Percentiles rank a stretch among this genome's conserved stretches.
These are phyloP conservation scores for Rhodotorula diobovata DNA, from an alignment of 768 basidiomycete species.

Conservation along the genomic window DNA sequence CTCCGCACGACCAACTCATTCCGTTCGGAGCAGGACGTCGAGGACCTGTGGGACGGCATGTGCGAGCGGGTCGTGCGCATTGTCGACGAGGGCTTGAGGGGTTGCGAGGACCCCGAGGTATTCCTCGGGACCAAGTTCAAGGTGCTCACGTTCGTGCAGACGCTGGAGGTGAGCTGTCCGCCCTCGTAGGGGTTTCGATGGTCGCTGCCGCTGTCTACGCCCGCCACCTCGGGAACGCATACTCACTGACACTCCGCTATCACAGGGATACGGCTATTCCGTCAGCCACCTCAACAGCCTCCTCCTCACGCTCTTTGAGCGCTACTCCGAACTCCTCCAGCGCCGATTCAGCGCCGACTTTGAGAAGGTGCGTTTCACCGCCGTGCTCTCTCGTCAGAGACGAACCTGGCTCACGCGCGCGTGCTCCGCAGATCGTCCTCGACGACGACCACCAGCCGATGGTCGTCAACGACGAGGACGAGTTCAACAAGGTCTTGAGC, in stretches of 20 bases:
- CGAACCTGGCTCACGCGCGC: background rate
- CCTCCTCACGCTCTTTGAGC: constrained; percentile 82
- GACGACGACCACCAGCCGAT: constrained; percentile 83
- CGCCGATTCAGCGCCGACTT: constrained; percentile 74
- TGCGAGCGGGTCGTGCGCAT: constrained; percentile 66
- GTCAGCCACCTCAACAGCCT: constrained; percentile 75
- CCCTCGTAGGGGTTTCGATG: too few relatives aligned
- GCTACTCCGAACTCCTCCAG: constrained; percentile 76
- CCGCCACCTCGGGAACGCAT: too few relatives aligned
- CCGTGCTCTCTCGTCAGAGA: background rate
- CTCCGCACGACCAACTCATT: constrained; percentile 77
- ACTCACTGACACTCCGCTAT: too few relatives aligned
- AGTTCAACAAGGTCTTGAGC: constrained; percentile 69
- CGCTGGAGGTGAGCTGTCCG: constrained; percentile 64
- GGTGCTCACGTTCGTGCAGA: constrained; percentile 80
- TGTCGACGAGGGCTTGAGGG: constrained; percentile 66
- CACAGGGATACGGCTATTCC: constrained; percentile 78
- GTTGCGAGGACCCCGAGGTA: constrained; percentile 71
- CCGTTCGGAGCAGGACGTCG: constrained; percentile 82
- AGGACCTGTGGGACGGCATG: constrained; percentile 90
- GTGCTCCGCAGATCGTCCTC: constrained; percentile 61
- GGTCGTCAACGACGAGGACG: constrained; percentile 57
- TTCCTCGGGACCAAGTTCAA: constrained; percentile 79
- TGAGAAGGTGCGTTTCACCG: constrained; percentile 54
- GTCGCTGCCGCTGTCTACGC: too few relatives aligned